Evolutionary conservation across 2,329 filamentous ascomycete genomes (phyloP).

Genomic region (Acarospora socialis): DNA sequence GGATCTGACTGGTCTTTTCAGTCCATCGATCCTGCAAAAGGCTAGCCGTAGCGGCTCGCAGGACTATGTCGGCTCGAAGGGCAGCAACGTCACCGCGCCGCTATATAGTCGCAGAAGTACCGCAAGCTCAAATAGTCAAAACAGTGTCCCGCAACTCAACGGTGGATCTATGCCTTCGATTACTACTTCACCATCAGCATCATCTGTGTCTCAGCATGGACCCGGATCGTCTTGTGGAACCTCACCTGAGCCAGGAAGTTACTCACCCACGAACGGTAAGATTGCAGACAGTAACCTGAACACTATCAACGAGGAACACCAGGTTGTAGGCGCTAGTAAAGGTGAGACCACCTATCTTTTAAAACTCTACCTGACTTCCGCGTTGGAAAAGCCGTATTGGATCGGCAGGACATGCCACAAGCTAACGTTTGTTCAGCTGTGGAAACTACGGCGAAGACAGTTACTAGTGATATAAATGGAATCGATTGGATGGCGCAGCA

Average conservation of each 20-base stretch:
- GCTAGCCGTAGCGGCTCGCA: slow-evolving; percentile 28
- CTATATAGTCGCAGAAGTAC: slow-evolving; percentile 15
- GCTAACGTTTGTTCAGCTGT: slow-evolving; percentile 11
- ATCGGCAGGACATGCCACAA: slow-evolving; percentile 14
- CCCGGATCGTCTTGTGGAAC: slow-evolving; percentile 35
- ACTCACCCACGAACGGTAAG: slow-evolving; percentile 27
- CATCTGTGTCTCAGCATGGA: slow-evolving; percentile 32
- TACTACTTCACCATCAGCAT: slow-evolving; percentile 34
- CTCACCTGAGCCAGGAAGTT: slow-evolving; percentile 31
- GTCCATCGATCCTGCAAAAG: slow-evolving; percentile 37
- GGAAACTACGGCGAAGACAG: slow-evolving; percentile 11
- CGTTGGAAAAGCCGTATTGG: too few species aligned
- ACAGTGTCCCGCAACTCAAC: slow-evolving; percentile 16
- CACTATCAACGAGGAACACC: slow-evolving; percentile 19
- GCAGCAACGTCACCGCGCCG: slow-evolving; percentile 15
- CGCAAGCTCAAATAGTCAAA: slow-evolving; percentile 9
- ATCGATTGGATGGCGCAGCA: slow-evolving; percentile 67
- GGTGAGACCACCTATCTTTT: slow-evolving; percentile 33
- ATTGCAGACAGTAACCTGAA: slow-evolving; percentile 20
- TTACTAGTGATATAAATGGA: slow-evolving; percentile 37
- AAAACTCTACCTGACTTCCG: slow-evolving; percentile 31
- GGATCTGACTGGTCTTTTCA: slow-evolving; percentile 46
- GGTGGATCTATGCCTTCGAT: slow-evolving; percentile 24
- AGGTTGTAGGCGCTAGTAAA: slow-evolving; percentile 7
- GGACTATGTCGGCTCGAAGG: slow-evolving; percentile 22